Conservation (phyloP, 257 asterid species). For the Rauvolfia tetraphylla region DNA sequence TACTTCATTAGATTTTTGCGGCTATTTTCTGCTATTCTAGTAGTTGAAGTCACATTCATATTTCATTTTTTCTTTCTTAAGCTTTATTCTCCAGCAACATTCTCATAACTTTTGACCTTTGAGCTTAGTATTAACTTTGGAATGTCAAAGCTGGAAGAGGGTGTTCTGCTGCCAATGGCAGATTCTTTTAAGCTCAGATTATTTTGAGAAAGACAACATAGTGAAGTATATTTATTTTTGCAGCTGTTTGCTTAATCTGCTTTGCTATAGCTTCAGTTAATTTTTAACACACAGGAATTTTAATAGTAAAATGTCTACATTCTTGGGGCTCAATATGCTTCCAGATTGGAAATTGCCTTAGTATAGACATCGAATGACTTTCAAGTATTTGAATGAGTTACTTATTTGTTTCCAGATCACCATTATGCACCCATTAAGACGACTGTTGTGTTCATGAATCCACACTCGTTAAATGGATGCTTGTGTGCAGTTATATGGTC, state of each 20-base stretch:
- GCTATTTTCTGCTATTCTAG: not conserved
- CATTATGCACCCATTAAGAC: not conserved
- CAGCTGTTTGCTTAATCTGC: not conserved
- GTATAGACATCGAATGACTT: not conserved
- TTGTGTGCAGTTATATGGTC: not conserved
- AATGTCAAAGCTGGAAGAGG: not conserved
- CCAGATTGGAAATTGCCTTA: not conserved
- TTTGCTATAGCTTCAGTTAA: too few species aligned
- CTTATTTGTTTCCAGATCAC: not conserved
- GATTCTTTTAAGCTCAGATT: not conserved
- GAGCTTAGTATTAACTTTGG: not conserved
- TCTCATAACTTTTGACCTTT: not conserved
- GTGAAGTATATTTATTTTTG: not conserved
- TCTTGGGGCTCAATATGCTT: not conserved
- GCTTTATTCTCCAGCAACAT: not conserved
- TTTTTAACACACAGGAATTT: too few species aligned
- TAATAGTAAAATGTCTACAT: not conserved
- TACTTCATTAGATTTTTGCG: not conserved
- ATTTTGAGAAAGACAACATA: not conserved
- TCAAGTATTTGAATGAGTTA: not conserved
- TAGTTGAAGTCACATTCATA: not conserved
- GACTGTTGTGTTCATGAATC: not conserved
- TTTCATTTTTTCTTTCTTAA: not conserved
- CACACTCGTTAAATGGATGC: not conserved
- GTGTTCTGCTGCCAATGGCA: not conserved